Conservation (phyloP, 495 filamentous ascomycete species). For the Penicillium steckii region DNA sequence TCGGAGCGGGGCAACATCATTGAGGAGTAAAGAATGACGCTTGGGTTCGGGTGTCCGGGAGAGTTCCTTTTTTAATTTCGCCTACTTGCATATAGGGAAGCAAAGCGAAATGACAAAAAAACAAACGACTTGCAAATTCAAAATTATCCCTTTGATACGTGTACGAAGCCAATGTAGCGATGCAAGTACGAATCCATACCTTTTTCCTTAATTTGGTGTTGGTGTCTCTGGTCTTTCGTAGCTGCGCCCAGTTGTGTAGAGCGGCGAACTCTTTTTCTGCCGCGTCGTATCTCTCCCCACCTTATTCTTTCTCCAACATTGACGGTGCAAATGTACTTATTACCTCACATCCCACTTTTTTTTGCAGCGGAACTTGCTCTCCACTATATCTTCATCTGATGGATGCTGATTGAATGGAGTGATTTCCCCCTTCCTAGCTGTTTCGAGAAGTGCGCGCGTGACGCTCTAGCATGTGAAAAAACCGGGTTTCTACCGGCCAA, state of each 20-base stretch:
- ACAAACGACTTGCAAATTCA: conserved; percentile 42
- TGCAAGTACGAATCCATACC: conserved; percentile 14
- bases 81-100: conserved; percentile 47
- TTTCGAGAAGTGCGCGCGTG: conserved; percentile 10
- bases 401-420: too few species aligned
- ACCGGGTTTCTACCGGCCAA: conserved; percentile 10
- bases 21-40: conserved; percentile 57
- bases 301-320: too few species aligned
- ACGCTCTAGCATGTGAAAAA: conserved; percentile 41
- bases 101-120: conserved; percentile 47
- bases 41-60: conserved; percentile 43
- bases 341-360: too few species aligned
- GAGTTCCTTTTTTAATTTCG: conserved; percentile 44
- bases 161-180: conserved; percentile 20
- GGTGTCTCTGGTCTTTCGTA: too few species aligned
- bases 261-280: too few species aligned
- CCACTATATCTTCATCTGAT: too few species aligned
- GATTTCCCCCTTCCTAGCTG: neutral
- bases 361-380: too few species aligned
- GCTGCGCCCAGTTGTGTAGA: too few species aligned
- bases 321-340: too few species aligned
- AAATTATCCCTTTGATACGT: conserved; percentile 22
- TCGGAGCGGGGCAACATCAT: conserved; percentile 94
- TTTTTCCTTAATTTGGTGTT: neutral
- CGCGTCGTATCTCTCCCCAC: too few species aligned